A percentile compares a stretch with the other conserved stretches of the same genome.
phyloP scores from a whole-genome alignment of 2,329 filamentous ascomycete species.

The Trichoderma aggressivum region DNA sequence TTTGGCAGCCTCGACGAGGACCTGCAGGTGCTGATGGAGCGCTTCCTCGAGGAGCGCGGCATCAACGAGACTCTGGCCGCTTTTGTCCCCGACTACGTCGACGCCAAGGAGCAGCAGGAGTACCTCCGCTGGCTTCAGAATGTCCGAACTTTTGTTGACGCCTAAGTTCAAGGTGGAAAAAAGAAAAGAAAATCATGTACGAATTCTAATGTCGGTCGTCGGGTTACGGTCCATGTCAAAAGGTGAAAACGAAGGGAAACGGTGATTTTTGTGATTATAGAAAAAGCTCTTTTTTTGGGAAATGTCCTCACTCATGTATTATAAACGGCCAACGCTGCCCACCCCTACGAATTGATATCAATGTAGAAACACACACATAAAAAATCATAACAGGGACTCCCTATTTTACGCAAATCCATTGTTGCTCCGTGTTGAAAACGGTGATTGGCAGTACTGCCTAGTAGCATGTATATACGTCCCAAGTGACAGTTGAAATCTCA shows the following conservation, averaged over 20 bases:
- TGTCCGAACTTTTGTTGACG: constrained; percentile 81
- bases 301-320: constrained; percentile 21
- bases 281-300: constrained; percentile 12
- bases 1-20: constrained; percentile 96
- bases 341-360: neutral
- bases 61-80: constrained; percentile 81
- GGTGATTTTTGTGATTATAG: constrained; percentile 8
- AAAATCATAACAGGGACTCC: neutral
- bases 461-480: neutral
- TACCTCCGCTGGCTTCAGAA: constrained; percentile 87
- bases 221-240: neutral
- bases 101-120: constrained; percentile 98
- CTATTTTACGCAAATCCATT: neutral
- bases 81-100: constrained; percentile 94
- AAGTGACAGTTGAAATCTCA: neutral
- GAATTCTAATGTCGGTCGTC: constrained; percentile 1
- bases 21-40: constrained; percentile 85
- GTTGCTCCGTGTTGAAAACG: neutral
- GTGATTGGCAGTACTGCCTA: neutral
- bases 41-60: constrained; percentile 91
- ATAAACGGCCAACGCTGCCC: constrained; percentile 5
- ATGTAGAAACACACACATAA: neutral
- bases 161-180: constrained; percentile 39
- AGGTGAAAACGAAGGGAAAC: constrained; percentile 10
- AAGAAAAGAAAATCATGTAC: constrained; percentile 2